Conservation (phyloP, 495 filamentous ascomycete genomes). For the Hyaloscypha variabilis region DNA sequence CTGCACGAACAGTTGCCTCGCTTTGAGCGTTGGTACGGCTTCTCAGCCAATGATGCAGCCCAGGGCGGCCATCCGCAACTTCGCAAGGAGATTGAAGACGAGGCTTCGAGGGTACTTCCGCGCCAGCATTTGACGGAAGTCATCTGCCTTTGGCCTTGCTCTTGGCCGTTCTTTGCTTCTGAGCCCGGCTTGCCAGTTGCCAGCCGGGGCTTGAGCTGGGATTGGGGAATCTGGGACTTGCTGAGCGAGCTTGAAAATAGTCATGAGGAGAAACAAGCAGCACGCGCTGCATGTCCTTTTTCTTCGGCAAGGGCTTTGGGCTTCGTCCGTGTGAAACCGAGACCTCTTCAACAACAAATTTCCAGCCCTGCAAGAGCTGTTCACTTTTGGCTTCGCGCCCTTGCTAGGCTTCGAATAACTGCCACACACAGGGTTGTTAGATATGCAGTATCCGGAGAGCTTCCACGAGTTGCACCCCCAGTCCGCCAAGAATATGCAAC, state of each 20-base stretch:
- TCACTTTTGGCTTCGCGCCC: conserved; percentile 10
- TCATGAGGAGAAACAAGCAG: neutral
- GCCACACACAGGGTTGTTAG: conserved; percentile 20
- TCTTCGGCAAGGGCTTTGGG: conserved; percentile 8
- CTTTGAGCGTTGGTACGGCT: neutral
- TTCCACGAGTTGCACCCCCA: conserved; percentile 23
- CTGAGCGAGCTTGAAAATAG: neutral
- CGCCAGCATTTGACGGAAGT: neutral
- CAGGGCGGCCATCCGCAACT: neutral
- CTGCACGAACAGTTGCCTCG: neutral
- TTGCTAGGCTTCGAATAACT: conserved; percentile 14
- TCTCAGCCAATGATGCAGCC: neutral
- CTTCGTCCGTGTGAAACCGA: conserved; percentile 16
- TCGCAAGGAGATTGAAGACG: neutral
- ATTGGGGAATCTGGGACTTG: neutral
- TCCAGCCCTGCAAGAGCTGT: conserved; percentile 21
- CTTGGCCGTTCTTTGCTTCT: neutral
- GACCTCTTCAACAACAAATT: conserved; percentile 12
- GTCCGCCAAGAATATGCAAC: conserved; percentile 2
- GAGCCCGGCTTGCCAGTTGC: neutral
- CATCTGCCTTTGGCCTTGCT: neutral
- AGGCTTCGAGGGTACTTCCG: neutral
- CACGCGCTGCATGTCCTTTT: neutral
- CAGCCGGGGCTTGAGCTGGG: neutral
- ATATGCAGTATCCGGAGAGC: conserved; percentile 24